Percentiles rank a stretch among this genome's conserved stretches.
Evolutionary conservation across 371 early-diverging fungal species (phyloP).

Genomic region (Quaeritorhiza haematococci): DNA sequence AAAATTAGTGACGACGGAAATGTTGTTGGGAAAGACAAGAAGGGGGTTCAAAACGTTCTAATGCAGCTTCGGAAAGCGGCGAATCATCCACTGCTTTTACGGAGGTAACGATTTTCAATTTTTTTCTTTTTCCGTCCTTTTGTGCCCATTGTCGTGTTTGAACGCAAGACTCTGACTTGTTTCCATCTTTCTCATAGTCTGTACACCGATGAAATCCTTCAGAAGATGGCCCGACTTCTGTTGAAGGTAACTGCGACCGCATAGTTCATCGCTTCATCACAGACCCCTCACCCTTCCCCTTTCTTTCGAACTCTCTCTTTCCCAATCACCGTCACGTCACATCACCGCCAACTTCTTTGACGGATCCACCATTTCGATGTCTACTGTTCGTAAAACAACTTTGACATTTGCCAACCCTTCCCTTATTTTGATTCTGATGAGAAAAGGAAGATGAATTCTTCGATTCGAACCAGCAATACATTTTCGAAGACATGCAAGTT

Average conservation of each 20-base stretch:
- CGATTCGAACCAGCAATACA: constrained; percentile 66
- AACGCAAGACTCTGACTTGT: too few species aligned
- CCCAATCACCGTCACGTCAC: not conserved
- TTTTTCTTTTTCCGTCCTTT: too few species aligned
- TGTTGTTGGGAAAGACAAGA: not conserved
- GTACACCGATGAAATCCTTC: constrained; percentile 53
- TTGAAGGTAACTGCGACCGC: constrained; percentile 35
- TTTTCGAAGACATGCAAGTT: constrained; percentile 79
- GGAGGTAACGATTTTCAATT: too few species aligned
- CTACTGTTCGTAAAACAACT: too few species aligned
- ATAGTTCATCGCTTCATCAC: too few species aligned
- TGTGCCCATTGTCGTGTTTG: too few species aligned
- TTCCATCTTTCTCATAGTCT: too few species aligned
- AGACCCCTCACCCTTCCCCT: too few species aligned
- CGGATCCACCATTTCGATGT: too few species aligned
- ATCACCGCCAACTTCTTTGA: not conserved
- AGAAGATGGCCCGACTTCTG: constrained; percentile 63
- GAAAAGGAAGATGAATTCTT: constrained; percentile 59
- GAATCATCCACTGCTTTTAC: constrained; percentile 77
- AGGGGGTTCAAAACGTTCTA: constrained; percentile 57
- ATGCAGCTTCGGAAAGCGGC: constrained; percentile 84
- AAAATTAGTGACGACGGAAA: not conserved
- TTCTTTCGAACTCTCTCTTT: too few species aligned
- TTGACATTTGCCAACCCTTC: too few species aligned
- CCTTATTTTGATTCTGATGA: not conserved